phyloP scores from a whole-genome alignment of 345 rosid genomes.

The Rhodomyrtus tomentosa region DNA sequence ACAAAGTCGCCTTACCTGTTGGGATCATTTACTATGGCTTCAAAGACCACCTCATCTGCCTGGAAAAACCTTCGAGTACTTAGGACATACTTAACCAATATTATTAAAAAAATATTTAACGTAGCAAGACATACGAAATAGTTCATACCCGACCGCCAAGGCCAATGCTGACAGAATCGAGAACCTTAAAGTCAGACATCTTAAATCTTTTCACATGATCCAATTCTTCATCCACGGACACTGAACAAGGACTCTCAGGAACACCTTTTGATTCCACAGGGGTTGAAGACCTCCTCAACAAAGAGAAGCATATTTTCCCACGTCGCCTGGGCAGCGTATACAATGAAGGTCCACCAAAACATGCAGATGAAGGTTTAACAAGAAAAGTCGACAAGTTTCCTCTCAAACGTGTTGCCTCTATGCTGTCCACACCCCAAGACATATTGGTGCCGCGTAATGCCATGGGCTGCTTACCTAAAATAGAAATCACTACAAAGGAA shows the following conservation, averaged over 20 bases:
- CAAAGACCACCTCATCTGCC: conserved; percentile 82
- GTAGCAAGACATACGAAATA: not conserved
- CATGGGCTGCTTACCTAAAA: conserved; percentile 21
- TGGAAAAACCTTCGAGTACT: conserved; percentile 11
- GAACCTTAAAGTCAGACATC: conserved; percentile 69
- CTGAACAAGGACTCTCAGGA: conserved; percentile 1
- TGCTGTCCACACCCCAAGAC: conserved; percentile 22
- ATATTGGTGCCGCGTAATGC: conserved; percentile 35
- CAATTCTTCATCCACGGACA: conserved; percentile 30
- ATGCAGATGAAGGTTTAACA: conserved; percentile 4
- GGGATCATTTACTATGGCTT: conserved; percentile 65
- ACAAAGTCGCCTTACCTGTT: conserved; percentile 31
- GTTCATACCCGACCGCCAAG: conserved; percentile 75
- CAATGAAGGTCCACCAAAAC: conserved; percentile 1
- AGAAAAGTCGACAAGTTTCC: conserved; percentile 20
- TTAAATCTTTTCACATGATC: conserved; percentile 60
- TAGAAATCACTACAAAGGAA: not conserved
- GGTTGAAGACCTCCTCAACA: conserved; percentile 21
- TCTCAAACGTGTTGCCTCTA: conserved; percentile 13
- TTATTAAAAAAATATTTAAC: not conserved
- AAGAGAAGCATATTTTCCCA: conserved; percentile 21
- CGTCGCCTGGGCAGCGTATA: conserved; percentile 5
- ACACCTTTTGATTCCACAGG: conserved; percentile 27
- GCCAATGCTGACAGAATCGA: conserved; percentile 74
- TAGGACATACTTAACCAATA: not conserved